phyloP scores from a whole-genome alignment of 148 eudicot genomes.

The Bassia scoparia region DNA sequence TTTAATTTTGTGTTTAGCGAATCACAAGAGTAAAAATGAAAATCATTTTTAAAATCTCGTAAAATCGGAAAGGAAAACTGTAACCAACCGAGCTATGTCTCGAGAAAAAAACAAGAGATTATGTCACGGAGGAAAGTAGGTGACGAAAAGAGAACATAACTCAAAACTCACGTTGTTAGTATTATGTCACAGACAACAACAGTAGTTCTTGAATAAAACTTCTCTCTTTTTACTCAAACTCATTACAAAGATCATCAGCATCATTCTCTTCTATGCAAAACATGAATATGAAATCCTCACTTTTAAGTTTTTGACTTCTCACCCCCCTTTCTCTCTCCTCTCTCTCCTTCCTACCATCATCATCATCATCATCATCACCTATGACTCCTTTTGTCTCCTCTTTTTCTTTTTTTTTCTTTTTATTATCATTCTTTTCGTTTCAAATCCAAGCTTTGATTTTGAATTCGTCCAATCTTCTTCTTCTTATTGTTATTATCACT shows the following conservation, averaged over 20 bases:
- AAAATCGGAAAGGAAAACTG: too few relatives aligned
- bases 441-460: conserved; percentile 4
- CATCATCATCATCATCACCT: conserved; percentile 30
- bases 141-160: not conserved
- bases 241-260: not conserved
- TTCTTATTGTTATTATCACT: not conserved
- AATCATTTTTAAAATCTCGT: too few relatives aligned
- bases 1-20: too few relatives aligned
- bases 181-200: conserved; percentile 2
- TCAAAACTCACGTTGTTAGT: conserved; percentile 8
- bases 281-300: conserved; percentile 1
- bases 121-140: not conserved
- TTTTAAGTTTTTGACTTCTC: conserved; percentile 14
- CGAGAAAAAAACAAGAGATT: not conserved
- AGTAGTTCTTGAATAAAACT: not conserved
- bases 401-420: conserved; percentile 10
- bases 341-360: conserved; percentile 10
- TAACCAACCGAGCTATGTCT: too few relatives aligned
- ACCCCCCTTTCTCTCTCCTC: not conserved
- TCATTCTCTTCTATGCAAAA: not conserved
- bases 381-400: conserved; percentile 26
- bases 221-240: not conserved
- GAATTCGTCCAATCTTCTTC: too few relatives aligned
- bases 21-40: too few relatives aligned
- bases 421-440: not conserved